These are phyloP conservation scores for Yamadazyma laniorum DNA, from an alignment of 805 yeast species.

Conservation along the genomic window DNA sequence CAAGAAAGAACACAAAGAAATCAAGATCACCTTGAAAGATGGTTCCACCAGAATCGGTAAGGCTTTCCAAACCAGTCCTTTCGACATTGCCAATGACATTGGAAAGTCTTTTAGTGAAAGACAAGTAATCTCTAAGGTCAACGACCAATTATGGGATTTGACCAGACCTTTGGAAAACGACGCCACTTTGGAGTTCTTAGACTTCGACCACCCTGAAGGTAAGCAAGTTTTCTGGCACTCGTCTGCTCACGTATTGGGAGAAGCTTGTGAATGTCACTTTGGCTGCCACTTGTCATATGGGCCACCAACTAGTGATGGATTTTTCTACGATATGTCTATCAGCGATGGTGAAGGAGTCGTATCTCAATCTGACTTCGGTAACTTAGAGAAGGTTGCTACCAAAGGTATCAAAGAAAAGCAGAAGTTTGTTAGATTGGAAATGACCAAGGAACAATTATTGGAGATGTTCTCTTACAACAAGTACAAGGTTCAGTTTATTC, in stretches of 20 bases:
- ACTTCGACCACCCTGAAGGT: conserved; percentile 93
- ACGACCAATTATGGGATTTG: conserved; percentile 92
- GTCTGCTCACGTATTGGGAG: conserved; percentile 96
- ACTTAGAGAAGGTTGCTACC: conserved; percentile 82
- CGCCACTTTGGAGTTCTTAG: conserved; percentile 72
- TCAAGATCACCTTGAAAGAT: conserved; percentile 81
- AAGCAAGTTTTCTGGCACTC: conserved; percentile 98
- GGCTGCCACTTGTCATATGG: conserved; percentile 89
- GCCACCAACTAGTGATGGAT: conserved; percentile 97
- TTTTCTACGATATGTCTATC: conserved; percentile 93
- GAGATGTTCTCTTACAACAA: conserved; percentile 95
- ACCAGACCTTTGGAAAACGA: conserved; percentile 86
- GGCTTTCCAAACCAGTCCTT: conserved; percentile 88
- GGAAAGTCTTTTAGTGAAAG: conserved; percentile 87
- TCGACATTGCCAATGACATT: conserved; percentile 78
- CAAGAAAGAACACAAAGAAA: conserved; percentile 52
- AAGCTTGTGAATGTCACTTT: conserved; percentile 93
- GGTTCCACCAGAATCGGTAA: conserved; percentile 77
- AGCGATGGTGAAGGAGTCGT: conserved; percentile 68
- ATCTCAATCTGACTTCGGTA: conserved; percentile 77
- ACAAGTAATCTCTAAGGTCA: conserved; percentile 86
- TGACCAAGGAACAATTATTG: conserved; percentile 87
- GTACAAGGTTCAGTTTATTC: conserved; percentile 85
- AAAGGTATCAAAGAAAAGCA: conserved; percentile 93
- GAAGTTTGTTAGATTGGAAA: conserved; percentile 86